Base-by-base conservation (phyloP, 2,329 filamentous ascomycete species). In the Celoporthe dispersa region DNA sequence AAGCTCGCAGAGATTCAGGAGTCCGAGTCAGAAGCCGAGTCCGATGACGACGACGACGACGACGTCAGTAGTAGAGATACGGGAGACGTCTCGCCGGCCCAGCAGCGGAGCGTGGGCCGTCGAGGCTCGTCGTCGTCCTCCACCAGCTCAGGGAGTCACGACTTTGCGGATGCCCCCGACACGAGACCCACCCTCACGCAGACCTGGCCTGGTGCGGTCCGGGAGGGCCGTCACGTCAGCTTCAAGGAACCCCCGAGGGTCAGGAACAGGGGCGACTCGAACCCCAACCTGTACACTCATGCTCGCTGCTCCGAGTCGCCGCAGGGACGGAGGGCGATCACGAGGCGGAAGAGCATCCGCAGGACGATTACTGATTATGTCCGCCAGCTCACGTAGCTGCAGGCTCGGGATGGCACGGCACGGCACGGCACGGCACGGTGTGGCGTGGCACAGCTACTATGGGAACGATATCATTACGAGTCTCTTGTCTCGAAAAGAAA, bases 1-100 rank as follows among this genome's bases (percentile, higher is more conserved):
- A 70, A 63, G 28, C 64, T 71, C 4, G 61, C 55, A n/a, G 70
- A 59, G 44, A 70, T 71, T 31, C 68, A 63, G 22, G 70, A 71
- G 68, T 39, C 39, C 6, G 64, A 19, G 37, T 64, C 64, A 1
- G 65, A 64, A 4, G 39, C 22, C 12, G 31, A 48, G n/a, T 5
- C 25, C 25, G n/a, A 28, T 2, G 35, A 51, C 5, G 59, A 59
- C 3, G 57, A 22, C 19, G 48, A 35, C 11, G 48, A 65, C 3
- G 6, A 1, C 16, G 44, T 8, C 44, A 48, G 44, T n/a, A 48
- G 44, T 48, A 7, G 55, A 63, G 65, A 41, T 2, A n/a, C 51
- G 12, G 39, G 19, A 3, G 48, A 69, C 14, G 12, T 31, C 53
- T 59, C 53, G 37, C 62, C 69, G 3, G 37, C 33, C 6, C 61